Evolutionary conservation across 139 green algal genomes (phyloP).

Genomic region (Tetradesmus obliquus): DNA sequence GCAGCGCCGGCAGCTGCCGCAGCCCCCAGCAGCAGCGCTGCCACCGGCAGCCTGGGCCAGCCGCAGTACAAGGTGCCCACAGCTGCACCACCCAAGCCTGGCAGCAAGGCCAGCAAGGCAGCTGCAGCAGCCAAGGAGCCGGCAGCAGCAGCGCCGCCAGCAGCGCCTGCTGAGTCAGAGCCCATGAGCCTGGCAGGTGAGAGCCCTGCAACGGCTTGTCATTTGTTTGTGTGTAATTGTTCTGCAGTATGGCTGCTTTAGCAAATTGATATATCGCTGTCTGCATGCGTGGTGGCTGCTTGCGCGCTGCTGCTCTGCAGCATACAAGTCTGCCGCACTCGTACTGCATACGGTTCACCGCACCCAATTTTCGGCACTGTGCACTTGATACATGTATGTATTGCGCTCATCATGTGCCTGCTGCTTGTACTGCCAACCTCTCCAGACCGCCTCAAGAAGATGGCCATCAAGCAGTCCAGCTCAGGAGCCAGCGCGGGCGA

Average conservation of each 20-base stretch:
- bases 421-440: neutral
- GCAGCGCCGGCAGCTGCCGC: constrained; percentile 33
- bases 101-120: constrained; percentile 29
- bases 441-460: constrained; percentile 47
- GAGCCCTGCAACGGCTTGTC: neutral
- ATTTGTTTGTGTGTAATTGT: neutral
- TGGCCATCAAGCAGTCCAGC: constrained; percentile 33
- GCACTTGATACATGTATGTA: no score
- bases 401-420: neutral
- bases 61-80: constrained; percentile 33
- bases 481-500: neutral
- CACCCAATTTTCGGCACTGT: no score
- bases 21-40: constrained; percentile 25
- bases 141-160: neutral
- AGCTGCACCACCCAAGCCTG: constrained; percentile 43
- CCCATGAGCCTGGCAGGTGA: constrained; percentile 45
- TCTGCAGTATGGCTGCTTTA: neutral
- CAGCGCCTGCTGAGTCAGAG: constrained; percentile 29
- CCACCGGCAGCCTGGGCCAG: neutral
- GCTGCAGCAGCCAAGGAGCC: constrained; percentile 6
- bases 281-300: neutral
- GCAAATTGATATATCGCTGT: neutral
- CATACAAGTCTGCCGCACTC: no score
- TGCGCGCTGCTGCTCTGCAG: neutral
- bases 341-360: no score